phyloP scores from a whole-genome alignment of 177 flowering plant genomes.

The Vitis hybrid region DNA sequence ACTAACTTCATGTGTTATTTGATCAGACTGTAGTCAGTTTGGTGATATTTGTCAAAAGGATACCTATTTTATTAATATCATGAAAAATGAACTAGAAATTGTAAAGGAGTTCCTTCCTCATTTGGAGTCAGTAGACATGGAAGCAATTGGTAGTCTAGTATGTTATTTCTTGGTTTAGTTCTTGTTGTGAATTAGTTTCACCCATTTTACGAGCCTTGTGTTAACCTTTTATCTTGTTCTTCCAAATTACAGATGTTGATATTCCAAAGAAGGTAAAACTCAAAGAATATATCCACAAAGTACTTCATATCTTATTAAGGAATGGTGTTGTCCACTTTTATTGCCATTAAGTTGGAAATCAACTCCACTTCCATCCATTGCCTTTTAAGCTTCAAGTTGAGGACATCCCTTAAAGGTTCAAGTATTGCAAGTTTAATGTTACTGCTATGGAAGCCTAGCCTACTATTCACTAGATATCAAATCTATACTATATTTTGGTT shows the following conservation, averaged over 20 bases:
- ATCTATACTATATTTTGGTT: too few relatives aligned
- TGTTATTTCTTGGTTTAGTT: slow-evolving; percentile 16
- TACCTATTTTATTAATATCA: slow-evolving; percentile 46
- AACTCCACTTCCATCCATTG: slow-evolving; percentile 89
- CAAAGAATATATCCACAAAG: slow-evolving; percentile 46
- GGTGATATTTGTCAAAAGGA: slow-evolving; percentile 92
- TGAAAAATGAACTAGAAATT: slow-evolving; percentile 70
- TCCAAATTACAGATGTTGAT: slow-evolving; percentile 84
- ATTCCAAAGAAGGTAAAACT: slow-evolving; percentile 81
- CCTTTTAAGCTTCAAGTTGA: slow-evolving; percentile 78
- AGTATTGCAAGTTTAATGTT: not conserved
- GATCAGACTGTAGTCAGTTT: slow-evolving; percentile 70
- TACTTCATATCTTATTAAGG: slow-evolving; percentile 60
- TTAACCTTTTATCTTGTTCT: slow-evolving; percentile 9
- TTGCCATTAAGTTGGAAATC: slow-evolving; percentile 74
- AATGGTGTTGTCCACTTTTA: slow-evolving; percentile 87
- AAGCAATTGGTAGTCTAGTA: slow-evolving; percentile 73
- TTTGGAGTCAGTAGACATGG: slow-evolving; percentile 56
- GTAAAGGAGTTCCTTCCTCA: slow-evolving; percentile 75
- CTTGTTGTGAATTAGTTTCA: not conserved
- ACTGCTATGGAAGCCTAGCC: too few relatives aligned
- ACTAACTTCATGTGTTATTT: not conserved
- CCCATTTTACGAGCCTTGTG: not conserved
- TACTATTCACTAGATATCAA: too few relatives aligned
- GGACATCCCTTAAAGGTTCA: not conserved